These are phyloP conservation scores for Aspergillus calidoustus DNA, from an alignment of 2,329 filamentous ascomycete genomes.

Conservation along the genomic window DNA sequence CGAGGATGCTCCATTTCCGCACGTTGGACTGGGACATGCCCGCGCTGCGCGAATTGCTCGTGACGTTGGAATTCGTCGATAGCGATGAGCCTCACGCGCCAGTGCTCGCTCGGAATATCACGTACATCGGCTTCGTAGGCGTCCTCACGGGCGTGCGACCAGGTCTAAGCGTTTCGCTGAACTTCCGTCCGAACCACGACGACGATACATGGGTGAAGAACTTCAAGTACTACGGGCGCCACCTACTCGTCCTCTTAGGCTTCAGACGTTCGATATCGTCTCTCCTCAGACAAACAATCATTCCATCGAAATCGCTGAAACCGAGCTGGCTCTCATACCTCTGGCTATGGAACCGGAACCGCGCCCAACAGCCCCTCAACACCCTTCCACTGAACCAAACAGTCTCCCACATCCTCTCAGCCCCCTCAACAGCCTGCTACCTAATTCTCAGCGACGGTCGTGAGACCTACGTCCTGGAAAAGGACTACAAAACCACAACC, in stretches of 20 bases:
- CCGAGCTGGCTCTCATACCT: not conserved
- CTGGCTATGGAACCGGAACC: not conserved
- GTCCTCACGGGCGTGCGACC: constrained; percentile 54
- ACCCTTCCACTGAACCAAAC: constrained; percentile 31
- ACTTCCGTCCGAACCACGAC: constrained; percentile 57
- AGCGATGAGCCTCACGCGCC: constrained; percentile 32
- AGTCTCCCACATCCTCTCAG: constrained; percentile 37
- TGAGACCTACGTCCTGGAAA: constrained; percentile 58
- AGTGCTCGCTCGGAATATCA: constrained; percentile 52
- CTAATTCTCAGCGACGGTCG: constrained; percentile 59
- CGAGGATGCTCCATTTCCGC: constrained; percentile 45
- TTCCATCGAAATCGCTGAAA: constrained; percentile 33
- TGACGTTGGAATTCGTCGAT: constrained; percentile 57
- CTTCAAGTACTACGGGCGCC: constrained; percentile 52
- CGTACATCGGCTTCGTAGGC: constrained; percentile 57
- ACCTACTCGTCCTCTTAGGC: constrained; percentile 60
- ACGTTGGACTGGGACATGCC: constrained; percentile 62
- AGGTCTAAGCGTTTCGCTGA: constrained; percentile 55
- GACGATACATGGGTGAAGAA: constrained; percentile 37
- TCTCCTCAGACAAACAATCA: constrained; percentile 51
- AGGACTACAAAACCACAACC: constrained; percentile 56
- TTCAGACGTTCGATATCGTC: constrained; percentile 59
- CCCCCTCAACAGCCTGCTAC: constrained; percentile 60
- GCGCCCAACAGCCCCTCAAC: not conserved
- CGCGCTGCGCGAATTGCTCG: constrained; percentile 53